Evolutionary conservation across 108 stramenopile genomes (phyloP), one percentile per base, ranked within the genome.

Genomic region (Nitzschia inconspicua): DNA sequence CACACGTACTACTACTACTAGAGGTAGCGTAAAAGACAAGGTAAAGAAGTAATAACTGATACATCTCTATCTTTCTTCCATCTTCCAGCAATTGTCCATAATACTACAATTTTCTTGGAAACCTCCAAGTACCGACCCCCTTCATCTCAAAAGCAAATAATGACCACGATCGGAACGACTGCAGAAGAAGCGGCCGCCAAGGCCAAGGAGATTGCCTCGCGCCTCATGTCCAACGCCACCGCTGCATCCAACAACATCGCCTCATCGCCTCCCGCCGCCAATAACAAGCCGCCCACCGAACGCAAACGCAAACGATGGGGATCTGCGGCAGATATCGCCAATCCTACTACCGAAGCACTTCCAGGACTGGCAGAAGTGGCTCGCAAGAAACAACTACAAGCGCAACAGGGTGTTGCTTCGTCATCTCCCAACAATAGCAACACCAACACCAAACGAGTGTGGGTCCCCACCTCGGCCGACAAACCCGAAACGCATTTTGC

Each of bases 151-250:
- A 5, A 54, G 31, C 35, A 35, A 35, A 20, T 7, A 54, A 54
- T 18, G 37, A 39, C n/a, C n/a, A 54, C 37, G 53, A 36, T 35
- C n/a, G 23, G 23, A 20, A 73, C 68, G 5, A 59, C 76, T 30
- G 77, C 83, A 4, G 79, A 84, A 42, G 88, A 93, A 42, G 91
- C 91, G 28, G 65, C 88, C 7, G 72, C 82, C 35, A 67, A 78
- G 39, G 91, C 91, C 62, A 89, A 82, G 68, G 86, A 80, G 26
- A 88, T 93, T 60, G 91, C 91, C 8, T 85, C 88, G 29, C 76
- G 83, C 4, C 26, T 35, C 37, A 22, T 46, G 30, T 16, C 67
- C 18, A 2, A 55, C 9, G 22, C 76, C 31, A 32, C 54, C 18
- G 37, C 13, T 44, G 25, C 64, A 30, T 31, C 55, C 23, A 37